Conservation (phyloP, 106 monocot genomes). For the Dioscorea alata region DNA sequence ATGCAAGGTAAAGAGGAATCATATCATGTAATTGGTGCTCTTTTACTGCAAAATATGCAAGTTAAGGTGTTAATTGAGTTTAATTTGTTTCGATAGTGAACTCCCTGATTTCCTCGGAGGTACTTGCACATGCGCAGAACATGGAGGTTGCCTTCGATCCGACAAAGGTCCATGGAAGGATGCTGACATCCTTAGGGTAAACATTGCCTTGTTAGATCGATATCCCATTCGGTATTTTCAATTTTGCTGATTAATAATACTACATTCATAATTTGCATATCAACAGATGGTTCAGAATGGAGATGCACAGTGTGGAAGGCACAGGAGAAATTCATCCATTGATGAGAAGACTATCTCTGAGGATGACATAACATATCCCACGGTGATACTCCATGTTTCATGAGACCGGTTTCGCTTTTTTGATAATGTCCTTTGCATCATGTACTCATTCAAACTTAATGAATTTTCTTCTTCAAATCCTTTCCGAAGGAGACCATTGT, state of each 20-base stretch:
- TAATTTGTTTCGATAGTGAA: slow-evolving; percentile 39
- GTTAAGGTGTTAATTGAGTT: background rate
- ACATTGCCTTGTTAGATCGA: background rate
- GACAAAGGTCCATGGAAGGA: slow-evolving; percentile 98
- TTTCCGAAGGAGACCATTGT: slow-evolving; percentile 21
- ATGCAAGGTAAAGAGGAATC: slow-evolving; percentile 48
- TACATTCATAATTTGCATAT: slow-evolving; percentile 3
- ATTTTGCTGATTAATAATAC: background rate
- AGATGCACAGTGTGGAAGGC: slow-evolving; percentile 26
- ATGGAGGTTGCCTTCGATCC: slow-evolving; percentile 69
- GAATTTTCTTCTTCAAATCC: slow-evolving; percentile 19
- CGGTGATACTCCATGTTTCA: slow-evolving; percentile 16
- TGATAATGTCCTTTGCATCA: no score
- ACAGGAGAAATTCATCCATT: background rate
- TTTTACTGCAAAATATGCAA: no score
- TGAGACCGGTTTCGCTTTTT: no score
- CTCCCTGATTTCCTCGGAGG: slow-evolving; percentile 97
- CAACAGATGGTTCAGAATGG: slow-evolving; percentile 73
- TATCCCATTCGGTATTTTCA: background rate
- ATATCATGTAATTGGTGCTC: no score
- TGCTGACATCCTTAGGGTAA: slow-evolving; percentile 70
- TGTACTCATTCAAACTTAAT: no score
- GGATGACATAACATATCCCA: slow-evolving; percentile 58
- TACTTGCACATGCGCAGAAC: slow-evolving; percentile 55
- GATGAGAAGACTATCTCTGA: slow-evolving; percentile 83